Evolutionary conservation across 78 protist species (phyloP).

Genomic region (Paratrimastix pyriformis): DNA sequence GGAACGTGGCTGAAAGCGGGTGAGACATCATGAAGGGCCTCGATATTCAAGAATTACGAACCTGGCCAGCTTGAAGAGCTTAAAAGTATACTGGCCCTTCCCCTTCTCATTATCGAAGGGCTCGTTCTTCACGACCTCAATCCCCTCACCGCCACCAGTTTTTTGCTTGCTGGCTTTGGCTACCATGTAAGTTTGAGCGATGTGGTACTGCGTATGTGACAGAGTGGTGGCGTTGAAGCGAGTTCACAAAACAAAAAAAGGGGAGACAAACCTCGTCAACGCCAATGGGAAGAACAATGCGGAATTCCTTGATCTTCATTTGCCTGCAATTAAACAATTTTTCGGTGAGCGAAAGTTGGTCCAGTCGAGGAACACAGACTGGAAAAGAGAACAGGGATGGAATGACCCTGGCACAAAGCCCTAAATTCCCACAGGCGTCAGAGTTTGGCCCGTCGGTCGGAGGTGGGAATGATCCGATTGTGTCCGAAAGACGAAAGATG

Average conservation of each 20-base stretch:
- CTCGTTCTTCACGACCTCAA: conserved; percentile 61
- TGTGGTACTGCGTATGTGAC: background rate
- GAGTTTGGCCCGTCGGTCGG: no score
- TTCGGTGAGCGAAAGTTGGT: no score
- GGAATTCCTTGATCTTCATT: conserved; percentile 5
- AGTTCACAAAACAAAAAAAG: background rate
- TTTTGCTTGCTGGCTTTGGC: background rate
- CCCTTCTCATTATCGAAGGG: conserved; percentile 46
- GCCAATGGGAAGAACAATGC: background rate
- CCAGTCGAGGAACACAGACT: no score
- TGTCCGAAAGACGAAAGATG: no score
- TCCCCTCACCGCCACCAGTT: conserved; percentile 56
- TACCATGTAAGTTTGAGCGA: background rate
- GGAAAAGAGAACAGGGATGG: no score
- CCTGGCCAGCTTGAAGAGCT: conserved; percentile 30
- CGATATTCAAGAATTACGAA: background rate
- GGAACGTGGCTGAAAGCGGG: conserved; percentile 37
- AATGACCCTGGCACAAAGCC: no score
- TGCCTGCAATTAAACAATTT: background rate
- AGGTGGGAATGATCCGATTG: no score
- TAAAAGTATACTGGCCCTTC: conserved; percentile 66
- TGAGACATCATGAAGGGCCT: background rate
- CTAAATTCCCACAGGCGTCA: no score
- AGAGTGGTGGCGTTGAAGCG: background rate
- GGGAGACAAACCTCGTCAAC: background rate